Percentiles rank a stretch among this genome's conserved stretches.
These are phyloP conservation scores for Chernovozyma aurita DNA, from an alignment of 1,139 yeast species.

Conservation along the genomic window DNA sequence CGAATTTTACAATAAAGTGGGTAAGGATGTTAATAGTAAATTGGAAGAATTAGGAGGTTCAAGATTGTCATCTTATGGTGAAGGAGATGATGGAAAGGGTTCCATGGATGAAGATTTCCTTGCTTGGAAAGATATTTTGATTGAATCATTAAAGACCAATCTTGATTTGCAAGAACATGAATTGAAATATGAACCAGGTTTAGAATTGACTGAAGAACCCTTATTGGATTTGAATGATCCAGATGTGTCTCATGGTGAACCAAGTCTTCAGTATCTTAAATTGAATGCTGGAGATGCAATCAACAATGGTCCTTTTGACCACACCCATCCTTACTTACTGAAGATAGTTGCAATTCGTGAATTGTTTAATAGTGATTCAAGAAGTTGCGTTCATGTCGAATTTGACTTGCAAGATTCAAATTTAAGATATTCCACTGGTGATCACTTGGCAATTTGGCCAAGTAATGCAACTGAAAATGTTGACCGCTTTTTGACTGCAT, in stretches of 20 bases:
- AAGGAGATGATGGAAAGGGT: conserved; percentile 94
- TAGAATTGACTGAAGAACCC: conserved; percentile 41
- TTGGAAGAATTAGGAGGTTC: conserved; percentile 66
- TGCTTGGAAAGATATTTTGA: conserved; percentile 82
- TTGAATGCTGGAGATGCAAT: conserved; percentile 38
- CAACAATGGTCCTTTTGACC: conserved; percentile 76
- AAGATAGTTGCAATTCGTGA: conserved; percentile 60
- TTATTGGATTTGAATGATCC: conserved; percentile 25
- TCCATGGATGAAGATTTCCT: conserved; percentile 93
- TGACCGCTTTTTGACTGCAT: conserved; percentile 54
- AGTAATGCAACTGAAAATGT: conserved; percentile 80
- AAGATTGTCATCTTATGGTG: conserved; percentile 69
- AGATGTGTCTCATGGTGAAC: conserved; percentile 78
- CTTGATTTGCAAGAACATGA: conserved; percentile 75
- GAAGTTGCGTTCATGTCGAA: conserved; percentile 89
- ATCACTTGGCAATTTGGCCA: conserved; percentile 93
- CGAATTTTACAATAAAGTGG: conserved; percentile 85
- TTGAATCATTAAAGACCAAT: conserved; percentile 61
- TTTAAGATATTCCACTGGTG: conserved; percentile 88
- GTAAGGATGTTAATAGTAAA: conserved; percentile 47
- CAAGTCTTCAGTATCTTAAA: conserved; percentile 56
- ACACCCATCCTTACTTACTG: conserved; percentile 80
- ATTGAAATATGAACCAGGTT: conserved; percentile 69
- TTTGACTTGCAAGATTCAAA: conserved; percentile 74
- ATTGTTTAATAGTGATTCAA: conserved; percentile 59